Evolutionary conservation across 179 eudicot species (phyloP), one percentile per base, ranked within the genome.

Genomic region (Spergularia azorica): DNA sequence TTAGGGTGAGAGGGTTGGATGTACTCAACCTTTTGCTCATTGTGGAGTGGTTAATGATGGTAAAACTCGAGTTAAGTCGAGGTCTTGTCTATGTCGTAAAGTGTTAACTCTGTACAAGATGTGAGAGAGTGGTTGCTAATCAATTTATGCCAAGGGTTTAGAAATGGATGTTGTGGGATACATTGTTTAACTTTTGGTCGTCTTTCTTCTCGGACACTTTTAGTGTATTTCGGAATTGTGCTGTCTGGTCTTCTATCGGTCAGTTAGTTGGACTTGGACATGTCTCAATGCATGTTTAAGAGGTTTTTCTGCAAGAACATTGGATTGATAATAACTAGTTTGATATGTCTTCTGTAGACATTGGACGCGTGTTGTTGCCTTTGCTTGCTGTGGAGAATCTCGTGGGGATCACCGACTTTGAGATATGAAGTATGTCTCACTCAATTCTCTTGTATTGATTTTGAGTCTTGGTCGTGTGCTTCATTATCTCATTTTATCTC

Each of bases 361-460:
- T 60, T 9, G 8, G 73, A 13, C 57, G 21, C 18, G 21, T 70
- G 69, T 78, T 67, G 64, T 65, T 52, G 57, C 75, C 70, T 69
- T 67, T 65, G 54, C 55, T 77, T 82, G 73, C 78, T 59, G 51
- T 65, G 38, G 43, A 8, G 5, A 32, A 62, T 17, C 50, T 38
- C 48, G 63, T 13, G 67, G 67, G 55, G 74, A 75, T 78, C 74
- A 57, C n/a, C 73, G 8, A 46, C 70, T 56, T 74, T 46, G 76
- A 83, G 61, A 54, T 68, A 85, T 83, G 88, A 83, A 76, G 88
- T 85, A 80, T 66, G 83, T 69, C n/a, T n/a, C 17, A 51, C 72
- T 58, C 51, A 68, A 9, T 48, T 48, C 14, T 54, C 32, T 79
- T 48, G 63, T 9, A 32, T 17, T 76, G 58, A 59, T 58, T 10